phyloP scores from a whole-genome alignment of 176 grass and related monocot species.

The sorghum (Sorghum bicolor) region DNA sequence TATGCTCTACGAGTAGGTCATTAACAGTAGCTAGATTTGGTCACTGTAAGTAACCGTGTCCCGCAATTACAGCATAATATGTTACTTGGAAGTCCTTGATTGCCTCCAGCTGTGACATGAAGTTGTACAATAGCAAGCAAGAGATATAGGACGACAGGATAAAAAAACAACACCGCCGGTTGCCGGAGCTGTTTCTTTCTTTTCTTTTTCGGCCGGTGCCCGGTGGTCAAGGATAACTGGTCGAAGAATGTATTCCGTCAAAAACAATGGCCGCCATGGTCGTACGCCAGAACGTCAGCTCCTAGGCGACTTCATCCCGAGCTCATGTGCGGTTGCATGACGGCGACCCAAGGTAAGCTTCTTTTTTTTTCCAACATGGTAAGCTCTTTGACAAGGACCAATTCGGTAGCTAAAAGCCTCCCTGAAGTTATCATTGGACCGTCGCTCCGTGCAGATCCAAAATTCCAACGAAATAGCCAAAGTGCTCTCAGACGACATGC shows the following conservation, averaged over 20 bases:
- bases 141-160: neutral
- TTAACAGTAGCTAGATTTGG: neutral
- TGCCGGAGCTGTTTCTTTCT: neutral
- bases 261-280: neutral
- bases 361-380: too few relatives aligned
- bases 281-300: conserved; percentile 3
- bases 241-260: neutral
- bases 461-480: neutral
- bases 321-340: neutral
- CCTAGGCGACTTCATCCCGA: neutral
- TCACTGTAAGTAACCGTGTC: neutral
- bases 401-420: too few relatives aligned
- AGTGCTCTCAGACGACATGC: neutral
- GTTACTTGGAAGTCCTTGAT: neutral
- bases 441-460: neutral
- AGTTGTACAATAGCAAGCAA: neutral
- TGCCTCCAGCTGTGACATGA: neutral
- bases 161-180: neutral
- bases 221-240: conserved; percentile 5
- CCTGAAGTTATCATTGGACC: too few relatives aligned
- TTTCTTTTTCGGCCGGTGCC: neutral
- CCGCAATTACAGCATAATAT: neutral
- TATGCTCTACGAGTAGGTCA: neutral
- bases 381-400: too few relatives aligned
- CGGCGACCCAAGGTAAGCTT: neutral